These are phyloP conservation scores for Haberlea rhodopensis DNA, from an alignment of 257 asterid genomes.

Conservation along the genomic window DNA sequence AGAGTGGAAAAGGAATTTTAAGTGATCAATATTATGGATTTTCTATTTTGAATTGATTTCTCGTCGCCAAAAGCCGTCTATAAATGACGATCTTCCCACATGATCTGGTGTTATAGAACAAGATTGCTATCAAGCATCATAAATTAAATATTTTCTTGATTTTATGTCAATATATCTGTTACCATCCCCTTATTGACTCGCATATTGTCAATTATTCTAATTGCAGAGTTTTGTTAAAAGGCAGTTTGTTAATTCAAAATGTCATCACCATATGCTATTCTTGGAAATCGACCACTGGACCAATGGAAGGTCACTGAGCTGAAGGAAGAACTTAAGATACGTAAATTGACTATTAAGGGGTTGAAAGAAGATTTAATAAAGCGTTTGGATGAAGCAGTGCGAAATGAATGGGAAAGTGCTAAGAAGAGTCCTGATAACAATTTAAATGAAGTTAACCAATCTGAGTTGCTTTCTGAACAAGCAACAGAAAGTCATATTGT, in stretches of 20 bases:
- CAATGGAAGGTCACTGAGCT: conserved; percentile 95
- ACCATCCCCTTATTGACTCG: background rate
- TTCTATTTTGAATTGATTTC: background rate
- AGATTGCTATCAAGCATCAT: background rate
- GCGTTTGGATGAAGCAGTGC: conserved; percentile 77
- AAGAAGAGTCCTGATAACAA: conserved; percentile 27
- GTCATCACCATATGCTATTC: conserved; percentile 70
- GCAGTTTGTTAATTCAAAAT: conserved; percentile 37
- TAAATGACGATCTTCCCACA: background rate
- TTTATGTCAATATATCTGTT: background rate
- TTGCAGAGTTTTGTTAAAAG: conserved; percentile 24
- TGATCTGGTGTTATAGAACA: background rate
- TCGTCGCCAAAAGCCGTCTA: background rate
- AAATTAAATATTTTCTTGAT: background rate
- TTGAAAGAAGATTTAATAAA: conserved; percentile 73
- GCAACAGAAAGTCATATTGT: conserved; percentile 23
- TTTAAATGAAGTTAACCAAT: conserved; percentile 23
- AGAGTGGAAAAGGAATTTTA: background rate
- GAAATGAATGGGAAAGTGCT: conserved; percentile 43
- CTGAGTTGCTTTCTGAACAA: conserved; percentile 36
- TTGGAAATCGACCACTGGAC: conserved; percentile 67
- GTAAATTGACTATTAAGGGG: conserved; percentile 68
- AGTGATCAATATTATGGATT: background rate
- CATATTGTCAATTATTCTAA: conserved; percentile 6
- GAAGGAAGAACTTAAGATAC: conserved; percentile 83